Evolutionary conservation across 768 basidiomycete species (phyloP).

Genomic region (Rhodotorula toruloides): DNA sequence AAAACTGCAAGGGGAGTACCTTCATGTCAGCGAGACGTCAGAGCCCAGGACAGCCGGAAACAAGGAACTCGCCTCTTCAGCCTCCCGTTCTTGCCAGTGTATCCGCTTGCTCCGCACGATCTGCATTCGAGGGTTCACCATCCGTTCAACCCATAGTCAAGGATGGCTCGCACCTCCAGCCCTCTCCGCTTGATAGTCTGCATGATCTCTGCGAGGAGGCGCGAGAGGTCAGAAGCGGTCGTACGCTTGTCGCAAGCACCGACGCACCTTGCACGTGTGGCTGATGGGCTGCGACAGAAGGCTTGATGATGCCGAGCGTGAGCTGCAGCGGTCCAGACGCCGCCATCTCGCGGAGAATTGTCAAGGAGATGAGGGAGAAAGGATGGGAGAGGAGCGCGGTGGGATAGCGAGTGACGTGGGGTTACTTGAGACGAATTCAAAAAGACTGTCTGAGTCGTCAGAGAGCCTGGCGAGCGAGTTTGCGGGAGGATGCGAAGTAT

Average conservation of each 20-base stretch:
- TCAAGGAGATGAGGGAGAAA: background rate
- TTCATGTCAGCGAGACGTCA: background rate
- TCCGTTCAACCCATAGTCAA: no score
- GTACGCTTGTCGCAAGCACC: no score
- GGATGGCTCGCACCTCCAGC: slow-evolving; percentile 21
- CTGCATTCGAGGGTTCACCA: slow-evolving; percentile 7
- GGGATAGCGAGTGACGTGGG: background rate
- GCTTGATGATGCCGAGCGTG: slow-evolving; percentile 41
- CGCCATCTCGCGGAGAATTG: background rate
- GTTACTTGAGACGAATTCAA: background rate
- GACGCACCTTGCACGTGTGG: slow-evolving; percentile 33
- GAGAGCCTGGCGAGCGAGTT: background rate
- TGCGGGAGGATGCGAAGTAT: no score
- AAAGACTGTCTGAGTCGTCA: background rate
- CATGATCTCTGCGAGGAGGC: slow-evolving; percentile 25
- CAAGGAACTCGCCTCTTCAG: slow-evolving; percentile 26
- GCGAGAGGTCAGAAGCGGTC: no score
- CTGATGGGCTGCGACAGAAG: slow-evolving; percentile 35
- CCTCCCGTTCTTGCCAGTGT: slow-evolving; percentile 33
- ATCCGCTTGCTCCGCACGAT: slow-evolving; percentile 38
- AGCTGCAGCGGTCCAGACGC: slow-evolving; percentile 18
- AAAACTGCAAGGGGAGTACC: slow-evolving; percentile 19
- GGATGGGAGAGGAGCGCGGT: background rate
- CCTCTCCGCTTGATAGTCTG: slow-evolving; percentile 28
- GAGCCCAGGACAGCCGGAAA: background rate